These are phyloP conservation scores for Botrytis fragariae DNA, from an alignment of 2,329 filamentous ascomycete genomes.

Conservation along the genomic window DNA sequence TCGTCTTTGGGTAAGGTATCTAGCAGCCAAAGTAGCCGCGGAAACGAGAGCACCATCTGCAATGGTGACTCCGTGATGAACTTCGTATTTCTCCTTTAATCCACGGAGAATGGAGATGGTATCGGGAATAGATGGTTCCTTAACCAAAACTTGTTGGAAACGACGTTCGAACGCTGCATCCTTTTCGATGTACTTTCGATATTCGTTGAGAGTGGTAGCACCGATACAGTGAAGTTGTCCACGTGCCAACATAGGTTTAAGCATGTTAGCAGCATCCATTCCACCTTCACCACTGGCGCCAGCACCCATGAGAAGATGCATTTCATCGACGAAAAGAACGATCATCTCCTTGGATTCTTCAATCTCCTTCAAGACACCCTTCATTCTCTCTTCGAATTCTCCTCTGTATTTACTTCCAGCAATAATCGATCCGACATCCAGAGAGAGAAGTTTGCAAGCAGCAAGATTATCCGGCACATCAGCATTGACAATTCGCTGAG, in stretches of 20 bases:
- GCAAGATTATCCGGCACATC: conserved; percentile 96
- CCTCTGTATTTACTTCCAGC: conserved; percentile 98
- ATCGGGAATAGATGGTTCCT: conserved; percentile 84
- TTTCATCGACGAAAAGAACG: conserved; percentile 97
- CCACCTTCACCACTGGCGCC: conserved; percentile 92
- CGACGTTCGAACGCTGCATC: conserved; percentile 96
- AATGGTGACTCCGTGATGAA: conserved; percentile 96
- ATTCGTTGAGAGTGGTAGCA: conserved; percentile 91
- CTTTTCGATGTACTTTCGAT: conserved; percentile 99
- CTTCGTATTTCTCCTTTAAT: conserved; percentile 96
- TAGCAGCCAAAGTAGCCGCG: conserved; percentile 84
- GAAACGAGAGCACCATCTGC: conserved; percentile 90
- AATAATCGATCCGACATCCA: conserved; percentile 92
- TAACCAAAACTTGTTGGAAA: conserved; percentile 97
- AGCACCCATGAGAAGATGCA: conserved; percentile 97
- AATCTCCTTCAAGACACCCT: conserved; percentile 97
- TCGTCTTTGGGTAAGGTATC: conserved; percentile 86
- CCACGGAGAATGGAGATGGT: conserved; percentile 98
- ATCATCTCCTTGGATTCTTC: conserved; percentile 94
- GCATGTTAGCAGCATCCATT: conserved; percentile 96
- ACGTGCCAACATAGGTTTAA: conserved; percentile 97
- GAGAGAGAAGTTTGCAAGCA: conserved; percentile 87
- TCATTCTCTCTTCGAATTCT: conserved; percentile 99
- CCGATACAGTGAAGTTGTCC: conserved; percentile 98
- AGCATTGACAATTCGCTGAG: conserved; percentile 91